These are phyloP conservation scores for Platanthera guangdongensis DNA, from an alignment of 106 monocot genomes.

Conservation along the genomic window DNA sequence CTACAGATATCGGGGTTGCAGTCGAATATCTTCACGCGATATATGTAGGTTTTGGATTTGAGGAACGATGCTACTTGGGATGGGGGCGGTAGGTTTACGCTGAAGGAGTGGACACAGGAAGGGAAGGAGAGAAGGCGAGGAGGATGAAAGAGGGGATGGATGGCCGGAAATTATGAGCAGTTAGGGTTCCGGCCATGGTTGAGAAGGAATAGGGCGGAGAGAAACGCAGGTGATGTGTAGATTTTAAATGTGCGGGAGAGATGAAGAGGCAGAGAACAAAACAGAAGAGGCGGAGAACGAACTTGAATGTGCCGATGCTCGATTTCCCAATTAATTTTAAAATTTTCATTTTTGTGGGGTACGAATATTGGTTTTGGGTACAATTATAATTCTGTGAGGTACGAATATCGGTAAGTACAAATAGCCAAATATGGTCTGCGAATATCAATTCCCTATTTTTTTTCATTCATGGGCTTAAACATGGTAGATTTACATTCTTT, in stretches of 20 bases:
- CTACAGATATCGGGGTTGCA: conserved; percentile 63
- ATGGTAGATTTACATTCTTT: too few species aligned
- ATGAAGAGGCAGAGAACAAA: too few species aligned
- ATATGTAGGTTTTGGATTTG: conserved; percentile 43
- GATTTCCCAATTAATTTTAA: too few species aligned
- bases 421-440: too few species aligned
- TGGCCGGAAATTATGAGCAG: background rate
- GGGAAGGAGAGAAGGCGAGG: background rate
- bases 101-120: conserved; percentile 33
- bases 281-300: too few species aligned
- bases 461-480: background rate
- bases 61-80: conserved; percentile 71
- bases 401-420: too few species aligned
- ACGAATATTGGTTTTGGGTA: too few species aligned
- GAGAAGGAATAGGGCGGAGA: background rate
- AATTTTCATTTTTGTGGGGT: too few species aligned
- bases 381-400: too few species aligned
- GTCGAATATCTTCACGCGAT: conserved; percentile 82
- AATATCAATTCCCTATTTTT: too few species aligned
- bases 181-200: background rate
- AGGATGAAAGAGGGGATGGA: background rate
- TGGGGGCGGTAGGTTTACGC: conserved; percentile 84
- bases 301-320: too few species aligned
- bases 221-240: background rate
- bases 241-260: too few species aligned